Conservation (phyloP, 768 basidiomycete species). For the Grammothele lineata region DNA sequence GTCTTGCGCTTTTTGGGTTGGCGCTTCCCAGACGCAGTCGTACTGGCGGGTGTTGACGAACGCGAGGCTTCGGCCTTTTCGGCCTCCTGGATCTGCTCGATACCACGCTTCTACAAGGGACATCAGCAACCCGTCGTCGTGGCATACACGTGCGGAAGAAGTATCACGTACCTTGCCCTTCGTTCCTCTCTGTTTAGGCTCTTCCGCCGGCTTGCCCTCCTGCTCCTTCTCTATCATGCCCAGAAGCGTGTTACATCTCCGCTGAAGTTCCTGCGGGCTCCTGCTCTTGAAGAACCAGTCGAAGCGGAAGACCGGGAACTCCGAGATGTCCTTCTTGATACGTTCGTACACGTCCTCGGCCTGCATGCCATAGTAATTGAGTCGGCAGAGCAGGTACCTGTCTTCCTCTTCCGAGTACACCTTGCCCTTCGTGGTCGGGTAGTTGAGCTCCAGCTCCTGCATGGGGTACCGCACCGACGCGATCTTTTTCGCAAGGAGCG, state of each 20-base stretch:
- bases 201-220: slow-evolving; percentile 58
- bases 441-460: slow-evolving; percentile 95
- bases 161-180: slow-evolving; percentile 55
- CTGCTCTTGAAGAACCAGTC: slow-evolving; percentile 98
- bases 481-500: slow-evolving; percentile 80
- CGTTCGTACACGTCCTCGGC: slow-evolving; percentile 87
- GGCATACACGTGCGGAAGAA: no score
- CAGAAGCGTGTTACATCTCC: slow-evolving; percentile 83
- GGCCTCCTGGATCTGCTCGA: slow-evolving; percentile 59
- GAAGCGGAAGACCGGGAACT: slow-evolving; percentile 96
- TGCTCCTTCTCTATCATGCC: slow-evolving; percentile 94
- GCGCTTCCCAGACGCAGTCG: slow-evolving; percentile 48
- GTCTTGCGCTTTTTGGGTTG: slow-evolving; percentile 44
- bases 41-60: slow-evolving; percentile 55
- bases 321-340: slow-evolving; percentile 94
- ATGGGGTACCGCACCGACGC: slow-evolving; percentile 82
- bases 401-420: slow-evolving; percentile 97
- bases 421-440: slow-evolving; percentile 94
- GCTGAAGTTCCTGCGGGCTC: slow-evolving; percentile 81
- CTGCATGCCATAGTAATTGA: slow-evolving; percentile 88
- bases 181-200: slow-evolving; percentile 50
- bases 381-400: slow-evolving; percentile 85
- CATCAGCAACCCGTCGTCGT: no score
- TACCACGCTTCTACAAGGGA: slow-evolving; percentile 60
- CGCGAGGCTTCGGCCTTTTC: slow-evolving; percentile 47